Base-by-base conservation (phyloP, 805 yeast genomes). In the Pichia exigua region DNA sequence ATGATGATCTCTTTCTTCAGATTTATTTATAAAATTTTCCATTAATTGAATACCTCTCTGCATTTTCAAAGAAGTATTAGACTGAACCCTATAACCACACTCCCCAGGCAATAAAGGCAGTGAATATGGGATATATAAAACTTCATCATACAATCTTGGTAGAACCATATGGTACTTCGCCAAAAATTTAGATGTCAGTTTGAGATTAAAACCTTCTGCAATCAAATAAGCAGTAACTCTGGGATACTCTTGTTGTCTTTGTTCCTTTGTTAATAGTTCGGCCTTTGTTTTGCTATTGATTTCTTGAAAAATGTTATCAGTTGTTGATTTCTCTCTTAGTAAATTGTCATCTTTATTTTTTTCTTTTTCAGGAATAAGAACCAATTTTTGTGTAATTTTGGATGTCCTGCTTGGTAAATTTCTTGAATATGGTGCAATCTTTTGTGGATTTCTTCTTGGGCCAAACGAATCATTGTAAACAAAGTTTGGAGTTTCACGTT, bases 151-250 rank as follows among this genome's bases (percentile, higher is more conserved):
- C 30, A 86, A 65, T 55, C 97, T 73, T 1, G 97, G 96, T 8
- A 87, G 78, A 1, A 91, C 95, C 59, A 84, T 83, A 67, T 92
- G 99, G 44, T 82, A 74, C 9, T 77, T 71, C 41, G 76, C 71
- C 28, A 94, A 69, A 59, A 88, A 92, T 44, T 75, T 73, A 1
- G 85, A 75, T 2, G 89, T 79, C 8, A 77, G 71, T 32, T 74
- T 73, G 49, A 94, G 67, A 60, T 87, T 76, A 61, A 89, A 83
- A 32, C 85, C 87, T 52, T 89, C 97, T 18, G 96, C 83, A 6
- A 91, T 84, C 57, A 89, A 79, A 67, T 92, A 92, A 1, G 98
- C 97, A 0, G 98, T 91, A 51, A 91, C 90, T 56, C 99, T 69
- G 42, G 95, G 82, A 57, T 85, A 76, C 54, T 82, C 85, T 28